Evolutionary conservation across 129 eudicot species (phyloP).

Genomic region (Saussurea involucrata): DNA sequence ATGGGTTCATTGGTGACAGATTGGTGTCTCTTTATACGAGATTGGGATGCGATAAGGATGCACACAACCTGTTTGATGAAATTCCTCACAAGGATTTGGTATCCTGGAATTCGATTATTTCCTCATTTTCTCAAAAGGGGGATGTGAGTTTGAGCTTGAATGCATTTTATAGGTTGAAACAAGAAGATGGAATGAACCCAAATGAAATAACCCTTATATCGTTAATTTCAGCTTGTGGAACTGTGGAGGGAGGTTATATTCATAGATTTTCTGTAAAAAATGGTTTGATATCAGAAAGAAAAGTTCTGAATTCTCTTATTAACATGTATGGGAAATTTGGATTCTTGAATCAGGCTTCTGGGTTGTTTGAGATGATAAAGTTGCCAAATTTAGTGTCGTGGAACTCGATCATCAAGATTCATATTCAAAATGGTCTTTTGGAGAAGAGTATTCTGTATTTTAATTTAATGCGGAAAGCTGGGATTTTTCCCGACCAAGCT

Average conservation of each 20-base stretch:
- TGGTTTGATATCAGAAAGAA: constrained; percentile 33
- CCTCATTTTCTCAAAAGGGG: constrained; percentile 31
- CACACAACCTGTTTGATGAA: constrained; percentile 8
- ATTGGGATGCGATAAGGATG: constrained; percentile 19
- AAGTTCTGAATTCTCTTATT: constrained; percentile 40
- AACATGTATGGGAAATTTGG: constrained; percentile 52
- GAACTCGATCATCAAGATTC: no score
- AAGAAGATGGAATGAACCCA: constrained; percentile 30
- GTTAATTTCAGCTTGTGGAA: no score
- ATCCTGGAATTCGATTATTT: constrained; percentile 51
- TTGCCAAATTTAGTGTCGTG: constrained; percentile 46
- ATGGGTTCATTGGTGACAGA: constrained; percentile 53
- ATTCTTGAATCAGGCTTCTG: background rate
- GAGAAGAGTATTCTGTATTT: no score
- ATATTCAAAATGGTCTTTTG: no score
- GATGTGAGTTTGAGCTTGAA: constrained; percentile 29
- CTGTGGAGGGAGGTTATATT: no score
- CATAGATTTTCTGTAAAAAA: background rate
- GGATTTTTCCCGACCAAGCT: no score
- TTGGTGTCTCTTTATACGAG: constrained; percentile 19
- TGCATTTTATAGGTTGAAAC: constrained; percentile 32
- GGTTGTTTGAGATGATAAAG: constrained; percentile 29
- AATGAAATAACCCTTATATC: constrained; percentile 49
- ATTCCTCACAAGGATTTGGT: constrained; percentile 37
- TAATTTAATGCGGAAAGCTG: no score